Base-by-base conservation (phyloP, 495 filamentous ascomycete genomes). In the Mytilinidion resinicola region DNA sequence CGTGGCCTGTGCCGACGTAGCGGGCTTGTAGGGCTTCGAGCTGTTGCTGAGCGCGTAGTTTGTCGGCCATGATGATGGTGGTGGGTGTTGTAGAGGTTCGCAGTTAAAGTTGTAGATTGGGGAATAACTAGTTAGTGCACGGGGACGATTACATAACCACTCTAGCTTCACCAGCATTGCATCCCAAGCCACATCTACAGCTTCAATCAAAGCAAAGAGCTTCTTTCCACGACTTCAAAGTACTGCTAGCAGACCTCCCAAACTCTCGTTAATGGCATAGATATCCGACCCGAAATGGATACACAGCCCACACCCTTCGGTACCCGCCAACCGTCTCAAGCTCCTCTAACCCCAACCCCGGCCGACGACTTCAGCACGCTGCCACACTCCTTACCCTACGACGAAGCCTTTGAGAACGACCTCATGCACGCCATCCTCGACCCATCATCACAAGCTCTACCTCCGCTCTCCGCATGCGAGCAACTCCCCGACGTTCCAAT, bases 1-100 rank as follows among this genome's bases (percentile, higher is more conserved):
- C 90, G 74, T 96, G 91, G n/a, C 95, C 95, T 10, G 91, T 97
- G 69, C 93, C 93, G 67, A 98, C 77, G 77, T 93, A 95, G 50
- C 91, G 90, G 65, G 90, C 82, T 74, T 98, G 93, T 10, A 97
- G 87, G 60, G 87, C 82, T 75, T 97, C 95, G 66, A 99, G 92
- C 69, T 97, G 93, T 73, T 97, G 95, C 57, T 91, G 87, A 12
- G 91, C 91, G 71, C 95, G 91, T 60, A 97, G 88, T 77, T 98
- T 98, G 80, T 98, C 93, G 66, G 93, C 93, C 93, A 66, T 69
- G 35, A 19, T 60, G n/a, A 48, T 43, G 30, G 49, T 25, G n/a
- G 14, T 8, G 35, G n/a, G 19, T 46, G 57, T 17, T 35, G 50
- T 33, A 38, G 14, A 34, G 48, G 49, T 34, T 19, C 30, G 20